Base-by-base conservation (phyloP, 805 yeast species). In the Wickerhamiella bombiphila region DNA sequence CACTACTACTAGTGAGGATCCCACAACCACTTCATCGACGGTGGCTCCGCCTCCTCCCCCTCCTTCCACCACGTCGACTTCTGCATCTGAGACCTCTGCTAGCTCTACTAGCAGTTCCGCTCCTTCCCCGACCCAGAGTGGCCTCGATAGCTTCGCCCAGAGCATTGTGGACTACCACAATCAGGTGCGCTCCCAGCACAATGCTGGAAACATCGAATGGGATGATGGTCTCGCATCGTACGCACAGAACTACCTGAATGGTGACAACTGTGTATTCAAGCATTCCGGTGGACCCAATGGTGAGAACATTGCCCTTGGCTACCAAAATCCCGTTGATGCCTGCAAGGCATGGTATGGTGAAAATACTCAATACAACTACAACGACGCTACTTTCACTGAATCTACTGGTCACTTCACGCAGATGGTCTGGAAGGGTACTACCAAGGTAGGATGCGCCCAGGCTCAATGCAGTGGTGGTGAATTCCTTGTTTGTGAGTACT, bases 341-440 rank as follows among this genome's bases (percentile, higher is more conserved):
- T 72, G 74, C 8, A 66, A 66, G 21, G 86, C 82, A 3, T 80
- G 88, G 88, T 80, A 78, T 60, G 60, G 66, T 47, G 88, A 79
- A 59, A 66, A 76, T 38, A 42, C 50, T 36, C 34, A 53, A 3
- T 77, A 75, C 60, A 59, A 68, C 52, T 73, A 66, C 58, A 52
- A 65, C 20, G 62, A 60, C 44, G 73, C 75, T 22, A 59, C 56
- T 11, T 69, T 38, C 50, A 49, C 64, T 28, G 58, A 50, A 26
- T 46, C 57, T n/a, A 73, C 83, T 34, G 86, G 86, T 36, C 93
- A 81, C 59, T 81, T 79, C 61, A 78, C 88, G 15, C 88, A 79
- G 56, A 63, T 80, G 36, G 70, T 80, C 24, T 80, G 93, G 93
- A 68, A 66, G 50, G 55, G 60, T 28, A 63, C 80, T 24, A 62